Evolutionary conservation across 2,329 filamentous ascomycete genomes (phyloP), one percentile per base, ranked within the genome.

Genomic region (Delphinella strobiligena): DNA sequence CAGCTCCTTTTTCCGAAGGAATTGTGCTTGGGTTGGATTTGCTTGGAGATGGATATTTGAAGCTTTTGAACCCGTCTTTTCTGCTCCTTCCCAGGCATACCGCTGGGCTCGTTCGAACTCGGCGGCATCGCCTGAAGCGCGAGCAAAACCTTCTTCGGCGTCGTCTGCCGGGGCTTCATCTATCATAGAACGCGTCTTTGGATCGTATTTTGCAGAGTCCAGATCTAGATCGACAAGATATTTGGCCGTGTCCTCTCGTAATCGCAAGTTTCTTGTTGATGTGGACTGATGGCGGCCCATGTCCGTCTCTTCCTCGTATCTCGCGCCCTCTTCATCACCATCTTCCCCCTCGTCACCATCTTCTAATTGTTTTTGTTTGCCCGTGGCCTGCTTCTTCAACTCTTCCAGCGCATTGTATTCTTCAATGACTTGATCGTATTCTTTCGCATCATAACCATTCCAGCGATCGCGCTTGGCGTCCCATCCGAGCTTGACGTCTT

Each of bases 381-480:
- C 7, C 11, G 11, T 41, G 34, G 12, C 34, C 4, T 34, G n/a
- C 47, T 69, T 54, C 51, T 72, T 79, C 46, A 95, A 65, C 48
- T 81, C 76, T 56, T 95, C 89, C 59, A 95, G 67, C 55, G 89
- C 76, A 46, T 91, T 80, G 60, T 83, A 94, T 51, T 94, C 85
- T 37, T 93, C 79, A 31, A 96, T 78, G n/a, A 96, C 84, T 45
- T 75, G 71, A 44, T 76, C 72, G 58, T 94, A 96, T 60, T 96
- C 84, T 48, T 75, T 77, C 1, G 87, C 69, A 58, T 96, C 88
- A 61, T 93, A 98, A n/a, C 89, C 89, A 56, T 95, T 95, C 89
- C 91, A 98, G 32, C 89, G 77, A 65, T 98, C 91, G 50, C 91
- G 74, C 67, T 98, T 98, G 16, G 91, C 91, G 60, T 98, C 93